Conservation (phyloP, 495 filamentous ascomycete species). For the Cladorrhinum samala region DNA sequence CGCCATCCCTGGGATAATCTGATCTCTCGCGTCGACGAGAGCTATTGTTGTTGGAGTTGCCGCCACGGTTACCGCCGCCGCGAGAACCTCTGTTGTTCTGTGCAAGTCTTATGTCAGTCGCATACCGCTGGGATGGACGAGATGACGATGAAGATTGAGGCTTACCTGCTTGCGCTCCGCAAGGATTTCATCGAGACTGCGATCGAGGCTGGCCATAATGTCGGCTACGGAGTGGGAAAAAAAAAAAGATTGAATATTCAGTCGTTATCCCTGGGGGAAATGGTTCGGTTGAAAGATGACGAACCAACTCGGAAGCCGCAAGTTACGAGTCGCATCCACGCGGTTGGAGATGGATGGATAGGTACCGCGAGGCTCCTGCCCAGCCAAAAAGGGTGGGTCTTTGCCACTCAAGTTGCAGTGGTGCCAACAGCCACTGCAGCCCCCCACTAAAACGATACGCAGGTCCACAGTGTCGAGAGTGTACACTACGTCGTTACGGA, state of each 20-base stretch:
- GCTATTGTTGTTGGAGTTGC: constrained; percentile 34
- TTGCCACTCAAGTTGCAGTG: too few relatives aligned
- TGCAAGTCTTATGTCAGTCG: constrained; percentile 12
- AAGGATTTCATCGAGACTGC: constrained; percentile 79
- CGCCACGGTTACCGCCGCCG: constrained; percentile 20
- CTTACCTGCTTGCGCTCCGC: constrained; percentile 63
- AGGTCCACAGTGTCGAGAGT: too few relatives aligned
- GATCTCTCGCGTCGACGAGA: constrained; percentile 52
- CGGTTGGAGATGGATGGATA: not conserved
- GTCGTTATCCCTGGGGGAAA: too few relatives aligned
- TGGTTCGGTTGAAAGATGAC: too few relatives aligned
- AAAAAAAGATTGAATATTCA: too few relatives aligned
- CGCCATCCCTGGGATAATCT: constrained; percentile 64
- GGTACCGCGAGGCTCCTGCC: not conserved
- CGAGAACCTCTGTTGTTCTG: constrained; percentile 17
- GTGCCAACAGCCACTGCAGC: too few relatives aligned
- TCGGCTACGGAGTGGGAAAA: not conserved
- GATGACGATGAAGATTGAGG: not conserved
- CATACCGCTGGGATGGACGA: not conserved
- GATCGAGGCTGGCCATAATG: constrained; percentile 51
- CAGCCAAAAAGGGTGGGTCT: too few relatives aligned
- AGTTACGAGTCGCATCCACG: not conserved
- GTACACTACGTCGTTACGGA: too few relatives aligned
- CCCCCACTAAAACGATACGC: too few relatives aligned
- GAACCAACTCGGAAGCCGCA: not conserved